Evolutionary conservation across 441 rosid species (phyloP).

Genomic region (Rhodomyrtus psidioides): DNA sequence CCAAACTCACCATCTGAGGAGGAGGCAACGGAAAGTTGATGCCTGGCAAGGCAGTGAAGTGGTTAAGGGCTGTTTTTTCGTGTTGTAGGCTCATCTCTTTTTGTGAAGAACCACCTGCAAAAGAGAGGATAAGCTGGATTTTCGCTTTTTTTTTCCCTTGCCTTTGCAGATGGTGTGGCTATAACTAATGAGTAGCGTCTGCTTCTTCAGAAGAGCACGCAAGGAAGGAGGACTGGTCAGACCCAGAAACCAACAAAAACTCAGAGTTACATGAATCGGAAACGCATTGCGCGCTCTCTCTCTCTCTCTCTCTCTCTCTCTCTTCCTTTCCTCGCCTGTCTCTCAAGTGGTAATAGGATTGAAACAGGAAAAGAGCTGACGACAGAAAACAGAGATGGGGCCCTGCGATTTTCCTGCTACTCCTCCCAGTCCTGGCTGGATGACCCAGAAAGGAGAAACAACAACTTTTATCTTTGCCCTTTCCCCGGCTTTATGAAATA

Average conservation of each 20-base stretch:
- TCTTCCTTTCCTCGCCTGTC: neutral
- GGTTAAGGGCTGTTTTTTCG: constrained; percentile 4
- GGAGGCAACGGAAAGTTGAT: constrained; percentile 21
- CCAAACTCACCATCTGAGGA: neutral
- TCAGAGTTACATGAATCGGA: neutral
- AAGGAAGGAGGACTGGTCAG: neutral
- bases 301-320: neutral
- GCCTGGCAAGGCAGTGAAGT: constrained; percentile 17
- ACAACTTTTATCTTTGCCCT: neutral
- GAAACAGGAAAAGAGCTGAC: neutral
- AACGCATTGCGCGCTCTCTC: neutral
- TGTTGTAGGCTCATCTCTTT: constrained; percentile 25
- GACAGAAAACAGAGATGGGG: neutral
- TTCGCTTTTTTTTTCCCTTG: neutral
- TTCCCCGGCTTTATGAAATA: neutral
- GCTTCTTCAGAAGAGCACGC: neutral
- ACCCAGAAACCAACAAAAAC: neutral
- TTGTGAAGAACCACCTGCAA: neutral
- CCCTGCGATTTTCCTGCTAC: neutral
- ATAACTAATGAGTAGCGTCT: neutral
- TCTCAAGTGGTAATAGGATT: neutral
- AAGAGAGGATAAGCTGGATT: neutral
- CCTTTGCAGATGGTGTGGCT: neutral
- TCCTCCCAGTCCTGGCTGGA: neutral
- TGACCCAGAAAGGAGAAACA: neutral